Percentiles rank a stretch among this genome's conserved stretches.
Conservation (phyloP, 2,329 filamentous ascomycete genomes). For the Colletotrichum abscissum region DNA sequence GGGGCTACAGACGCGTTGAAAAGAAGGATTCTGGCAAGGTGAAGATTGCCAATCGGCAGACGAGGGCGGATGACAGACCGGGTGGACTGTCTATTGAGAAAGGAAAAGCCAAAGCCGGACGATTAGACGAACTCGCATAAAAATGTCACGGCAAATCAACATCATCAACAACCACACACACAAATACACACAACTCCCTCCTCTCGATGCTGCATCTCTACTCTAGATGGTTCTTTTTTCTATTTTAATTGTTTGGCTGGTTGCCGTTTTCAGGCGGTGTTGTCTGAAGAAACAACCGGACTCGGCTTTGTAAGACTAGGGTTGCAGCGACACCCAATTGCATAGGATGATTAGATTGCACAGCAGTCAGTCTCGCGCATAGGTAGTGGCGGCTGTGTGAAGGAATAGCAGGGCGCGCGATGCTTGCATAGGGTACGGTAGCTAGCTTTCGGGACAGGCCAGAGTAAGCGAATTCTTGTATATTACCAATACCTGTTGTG, state of each 20-base stretch:
- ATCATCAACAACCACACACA: too few species aligned
- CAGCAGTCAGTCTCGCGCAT: conserved; percentile 1
- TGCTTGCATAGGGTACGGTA: conserved; percentile 14
- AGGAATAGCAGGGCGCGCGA: neutral
- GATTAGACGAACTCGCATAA: conserved; percentile 32
- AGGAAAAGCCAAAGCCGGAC: neutral
- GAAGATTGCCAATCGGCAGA: neutral
- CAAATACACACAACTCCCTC: neutral
- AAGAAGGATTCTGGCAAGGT: neutral
- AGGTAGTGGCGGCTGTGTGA: neutral
- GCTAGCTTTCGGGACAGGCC: conserved; percentile 15
- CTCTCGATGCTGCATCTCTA: conserved; percentile 27
- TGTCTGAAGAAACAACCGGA: conserved; percentile 4
- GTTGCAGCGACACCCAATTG: conserved; percentile 17
- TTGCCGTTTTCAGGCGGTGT: neutral
- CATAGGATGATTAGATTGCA: conserved; percentile 13
- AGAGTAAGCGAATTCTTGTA: conserved; percentile 23
- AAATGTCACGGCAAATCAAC: conserved; percentile 7
- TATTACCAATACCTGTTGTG: conserved; percentile 14
- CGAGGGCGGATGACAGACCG: neutral
- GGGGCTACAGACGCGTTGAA: neutral
- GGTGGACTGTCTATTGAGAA: neutral
- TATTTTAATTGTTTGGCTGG: neutral
- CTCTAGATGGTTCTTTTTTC: conserved; percentile 23
- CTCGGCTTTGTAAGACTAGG: conserved; percentile 32